Base-by-base conservation (phyloP, 2,329 filamentous ascomycete genomes). In the Trichoderma atroviride region DNA sequence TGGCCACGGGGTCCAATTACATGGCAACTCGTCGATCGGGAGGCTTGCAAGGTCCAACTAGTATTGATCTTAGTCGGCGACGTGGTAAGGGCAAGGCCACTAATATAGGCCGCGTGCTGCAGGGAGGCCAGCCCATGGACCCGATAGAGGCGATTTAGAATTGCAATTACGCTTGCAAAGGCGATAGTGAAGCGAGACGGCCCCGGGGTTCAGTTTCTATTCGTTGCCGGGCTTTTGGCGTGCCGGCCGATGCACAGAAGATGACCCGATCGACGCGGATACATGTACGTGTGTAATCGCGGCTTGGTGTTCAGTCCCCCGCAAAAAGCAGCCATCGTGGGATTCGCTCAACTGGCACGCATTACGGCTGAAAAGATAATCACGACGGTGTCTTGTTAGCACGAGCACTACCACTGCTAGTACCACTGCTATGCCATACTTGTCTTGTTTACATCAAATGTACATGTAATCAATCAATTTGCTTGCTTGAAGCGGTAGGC, bases 401-500 rank as follows among this genome's bases (percentile, higher is more conserved):
- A 50, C 40, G 40, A 43, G 40, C 40, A 43, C 40, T 43, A 43
- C 40, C 16, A n/a, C 19, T 43, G 19, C 40, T 43, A 43, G 40
- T n/a, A 43, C 16, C 9, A 4, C 40, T 10, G 19, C 40, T n/a
- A n/a, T 19, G 19, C 40, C 40, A 9, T 9, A 19, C 6, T 43
- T 19, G 22, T 50, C 47, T 10, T 50, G 3, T 35, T 35, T 35
- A 35, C 33, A 35, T 13, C 33, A 35, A 35, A 35, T 35, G 33
- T 11, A 35, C 33, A 35, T 35, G 33, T 5, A 35, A 35, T 35
- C 10, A 22, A 22, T 60, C 7, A 53, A 29, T 64, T 55, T 64
- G 53, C 61, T 13, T 55, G 40, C 50, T 64, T 55, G 61, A 64
- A 64, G 61, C 61, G 61, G 61, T 55, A 64, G 61, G 61, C 47